Base-by-base conservation (phyloP, 83 land plant species). In the Isoetes engelmannii region DNA sequence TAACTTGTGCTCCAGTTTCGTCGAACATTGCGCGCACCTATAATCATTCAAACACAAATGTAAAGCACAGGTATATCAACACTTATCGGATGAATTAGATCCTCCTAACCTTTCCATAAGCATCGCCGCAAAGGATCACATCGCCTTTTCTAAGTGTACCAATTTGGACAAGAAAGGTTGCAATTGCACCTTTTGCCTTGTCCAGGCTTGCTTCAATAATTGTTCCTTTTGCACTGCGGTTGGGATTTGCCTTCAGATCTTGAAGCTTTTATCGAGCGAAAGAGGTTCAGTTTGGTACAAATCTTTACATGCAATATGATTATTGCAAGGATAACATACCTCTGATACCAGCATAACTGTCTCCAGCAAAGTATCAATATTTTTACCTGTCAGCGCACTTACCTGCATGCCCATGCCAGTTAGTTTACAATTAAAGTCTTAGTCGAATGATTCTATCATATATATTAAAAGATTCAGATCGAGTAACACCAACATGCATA, bases 1-100 rank as follows among this genome's bases (percentile, higher is more conserved):
- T 85, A 69, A 92, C 88, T 15, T 84, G 85, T 19, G 69, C 74
- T 57, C 99, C 99, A 67, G 76, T 77, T 49, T 95, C 89, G 80
- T 95, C 97, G 80, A 89, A 82, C 69, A 95, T 77, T 69, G 97
- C 99, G 56, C 99, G 83, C 5, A 95, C 94, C 99, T 95, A 74
- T 46, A 7, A 54, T 28, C 37, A 28, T 28, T 60, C 10, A 1
- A 60, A 15, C 9, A 13, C 20, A 60, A 19, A 9, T 20, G 9
- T 19, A 9, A 20, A 15, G 28, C 63, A 15, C 3, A 4, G 28
- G 9, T 13, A 15, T 1, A 20, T 15, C 1, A 15, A 8, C 50
- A 65, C 0, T 65, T 12, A 10, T 8, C 7, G 37, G 37, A 28
- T 28, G 37, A 28, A 28, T 28, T 28, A 28, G 37, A 28, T 28